These are phyloP conservation scores for Sanghuangporus sanghuang DNA, from an alignment of 1,284 basidiomycete species.

Conservation along the genomic window DNA sequence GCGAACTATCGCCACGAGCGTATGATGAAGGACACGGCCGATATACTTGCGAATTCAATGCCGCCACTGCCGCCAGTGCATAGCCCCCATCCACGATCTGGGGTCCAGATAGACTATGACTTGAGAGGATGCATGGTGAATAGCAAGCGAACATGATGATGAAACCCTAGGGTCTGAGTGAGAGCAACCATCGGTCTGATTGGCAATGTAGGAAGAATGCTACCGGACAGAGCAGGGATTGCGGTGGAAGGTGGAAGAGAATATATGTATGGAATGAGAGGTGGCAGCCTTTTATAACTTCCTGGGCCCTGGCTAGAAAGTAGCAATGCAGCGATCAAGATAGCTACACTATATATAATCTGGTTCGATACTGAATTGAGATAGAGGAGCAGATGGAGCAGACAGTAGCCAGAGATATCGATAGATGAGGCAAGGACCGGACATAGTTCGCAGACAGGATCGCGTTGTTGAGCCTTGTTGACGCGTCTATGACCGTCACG, in stretches of 20 bases:
- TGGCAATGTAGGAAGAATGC: neutral
- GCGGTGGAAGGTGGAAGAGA: neutral
- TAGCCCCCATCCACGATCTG: neutral
- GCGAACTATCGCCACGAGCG: neutral
- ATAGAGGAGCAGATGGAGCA: neutral
- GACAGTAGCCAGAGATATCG: neutral
- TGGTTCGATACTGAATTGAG: neutral
- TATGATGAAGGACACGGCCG: neutral
- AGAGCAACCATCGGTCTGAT: neutral
- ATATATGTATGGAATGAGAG: neutral
- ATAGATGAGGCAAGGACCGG: too few species aligned
- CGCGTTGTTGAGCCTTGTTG: too few species aligned
- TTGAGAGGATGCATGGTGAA: neutral
- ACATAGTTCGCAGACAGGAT: too few species aligned
- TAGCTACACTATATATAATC: neutral
- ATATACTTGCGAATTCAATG: neutral
- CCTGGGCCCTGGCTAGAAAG: neutral
- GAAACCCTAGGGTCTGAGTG: neutral
- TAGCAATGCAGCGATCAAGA: neutral
- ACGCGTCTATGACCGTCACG: too few species aligned
- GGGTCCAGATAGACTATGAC: neutral
- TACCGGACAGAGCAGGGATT: neutral
- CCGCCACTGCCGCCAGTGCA: neutral
- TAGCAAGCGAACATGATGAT: neutral
- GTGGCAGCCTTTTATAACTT: neutral